Base-by-base conservation (phyloP, 495 filamentous ascomycete species). In the Cercophora sp. region DNA sequence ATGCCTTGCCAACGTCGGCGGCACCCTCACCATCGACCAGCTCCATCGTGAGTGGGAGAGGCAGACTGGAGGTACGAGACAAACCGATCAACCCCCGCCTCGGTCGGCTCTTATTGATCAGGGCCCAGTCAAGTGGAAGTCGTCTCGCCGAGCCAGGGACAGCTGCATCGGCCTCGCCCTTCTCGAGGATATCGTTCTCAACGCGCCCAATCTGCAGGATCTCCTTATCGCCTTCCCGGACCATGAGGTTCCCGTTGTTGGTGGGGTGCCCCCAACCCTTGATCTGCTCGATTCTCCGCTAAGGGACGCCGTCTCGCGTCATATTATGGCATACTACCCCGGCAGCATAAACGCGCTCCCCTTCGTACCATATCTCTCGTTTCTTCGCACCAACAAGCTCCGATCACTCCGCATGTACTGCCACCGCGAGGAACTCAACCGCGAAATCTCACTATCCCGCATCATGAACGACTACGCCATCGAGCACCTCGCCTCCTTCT, bases 371-470 rank as follows among this genome's bases (percentile, higher is more conserved):
- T 57, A 54, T 42, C 49, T 62, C 10, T 56, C 56, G 1, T 48
- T 64, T n/a, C 37, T 59, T 8, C 16, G 20, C 5, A 37, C 58
- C 35, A 44, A 26, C 29, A 62, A 51, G 32, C 36, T 68, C 5
- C 44, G 52, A 1, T 61, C 58, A 8, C 31, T 68, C 20, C 65
- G 66, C 48, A 61, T 68, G 24, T 68, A 68, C 51, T 68, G 66
- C 56, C 59, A 68, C 40, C 22, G 66, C 16, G 63, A 68, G 37
- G 57, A 62, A 4, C 24, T 47, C 8, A 52, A 48, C n/a, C 63
- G 66, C 31, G 53, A 58, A 4, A 15, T 47, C 19, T 57, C 57
- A 8, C 55, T 63, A 11, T 54, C 64, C 3, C 63, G 58, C 24
- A 22, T 66, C 24, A 36, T 68, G 6, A 52, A 61, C 19, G 63